Evolutionary conservation across 148 eudicot genomes (phyloP), one percentile per base, ranked within the genome.

Genomic region (Simmondsia chinensis): DNA sequence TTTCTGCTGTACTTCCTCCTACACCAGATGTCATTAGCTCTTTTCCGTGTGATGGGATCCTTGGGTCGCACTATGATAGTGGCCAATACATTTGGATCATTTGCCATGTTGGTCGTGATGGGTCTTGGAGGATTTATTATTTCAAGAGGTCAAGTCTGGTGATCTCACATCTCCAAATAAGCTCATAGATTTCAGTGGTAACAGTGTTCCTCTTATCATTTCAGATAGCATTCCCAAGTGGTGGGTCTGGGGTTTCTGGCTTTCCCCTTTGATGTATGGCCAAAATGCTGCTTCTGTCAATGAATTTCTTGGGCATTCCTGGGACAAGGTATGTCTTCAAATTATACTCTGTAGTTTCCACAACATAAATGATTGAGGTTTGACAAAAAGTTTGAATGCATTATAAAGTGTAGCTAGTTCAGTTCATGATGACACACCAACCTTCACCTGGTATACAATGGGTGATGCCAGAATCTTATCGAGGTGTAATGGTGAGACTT

Each of bases 221-320:
- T 52, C 94, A 91, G 99, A 76, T 59, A 82, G 85, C 60, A 86
- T 91, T 27, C 80, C 96, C 23, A 44, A 46, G 6, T 82, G 94
- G 89, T 91, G 99, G 99, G 60, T 82, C 26, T 91, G 99, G 95
- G 99, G 99, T 15, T 91, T 59, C 65, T 91, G 99, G 99, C 6
- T 86, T 56, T 91, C 99, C 75, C 99, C 99, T 34, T 68, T 91
- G 18, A 86, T 82, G 94, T 91, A 86, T 66, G 89, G 79, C 57
- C 99, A 91, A 61, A 71, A 72, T 61, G 99, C 95, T 48, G 89
- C 63, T 48, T 76, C 94, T 15, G 99, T 82, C 50, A 91, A 86
- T 49, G 99, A 91, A 59, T 91, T 91, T 64, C 88, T 63, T 35
- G 94, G 99, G 33, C 99, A 79, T 71, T 76, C 99, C 9, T 91